phyloP scores from a whole-genome alignment of 495 filamentous ascomycete species.

The Penicillium turbatum region DNA sequence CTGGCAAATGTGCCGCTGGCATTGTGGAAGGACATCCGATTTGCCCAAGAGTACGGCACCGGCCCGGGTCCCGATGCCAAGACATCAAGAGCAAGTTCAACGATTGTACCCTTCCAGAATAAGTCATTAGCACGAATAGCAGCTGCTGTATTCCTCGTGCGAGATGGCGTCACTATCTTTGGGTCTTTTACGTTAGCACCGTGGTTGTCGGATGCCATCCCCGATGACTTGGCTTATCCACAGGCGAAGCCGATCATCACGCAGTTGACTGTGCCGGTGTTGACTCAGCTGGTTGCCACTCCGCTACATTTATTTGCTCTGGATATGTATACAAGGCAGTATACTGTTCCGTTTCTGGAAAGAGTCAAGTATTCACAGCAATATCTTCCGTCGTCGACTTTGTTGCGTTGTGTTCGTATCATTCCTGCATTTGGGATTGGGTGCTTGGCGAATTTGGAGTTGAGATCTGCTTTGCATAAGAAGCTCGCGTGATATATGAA shows the following conservation, averaged over 20 bases:
- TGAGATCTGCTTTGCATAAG: conserved; percentile 24
- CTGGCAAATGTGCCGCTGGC: conserved; percentile 34
- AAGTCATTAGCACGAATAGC: conserved; percentile 17
- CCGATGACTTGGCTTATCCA: conserved; percentile 23
- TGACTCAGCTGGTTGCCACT: conserved; percentile 32
- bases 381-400: conserved; percentile 26
- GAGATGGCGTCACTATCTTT: conserved; percentile 37
- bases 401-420: conserved; percentile 30
- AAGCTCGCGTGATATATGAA: neutral
- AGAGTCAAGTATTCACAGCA: conserved; percentile 21
- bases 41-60: conserved; percentile 30
- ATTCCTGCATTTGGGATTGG: conserved; percentile 39
- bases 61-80: conserved; percentile 4
- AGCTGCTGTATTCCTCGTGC: conserved; percentile 50
- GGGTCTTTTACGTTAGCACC: conserved; percentile 36
- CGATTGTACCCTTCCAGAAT: conserved; percentile 5
- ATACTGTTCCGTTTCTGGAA: conserved; percentile 16
- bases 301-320: conserved; percentile 35
- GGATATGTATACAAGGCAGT: conserved; percentile 33
- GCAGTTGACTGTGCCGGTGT: conserved; percentile 30
- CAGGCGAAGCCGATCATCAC: conserved; percentile 29
- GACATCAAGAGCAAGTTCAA: neutral
- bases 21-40: conserved; percentile 37
- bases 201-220: conserved; percentile 20
- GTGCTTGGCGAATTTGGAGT: conserved; percentile 28